phyloP scores from a whole-genome alignment of 1,284 basidiomycete genomes.

The Marasmius tenuissimus region DNA sequence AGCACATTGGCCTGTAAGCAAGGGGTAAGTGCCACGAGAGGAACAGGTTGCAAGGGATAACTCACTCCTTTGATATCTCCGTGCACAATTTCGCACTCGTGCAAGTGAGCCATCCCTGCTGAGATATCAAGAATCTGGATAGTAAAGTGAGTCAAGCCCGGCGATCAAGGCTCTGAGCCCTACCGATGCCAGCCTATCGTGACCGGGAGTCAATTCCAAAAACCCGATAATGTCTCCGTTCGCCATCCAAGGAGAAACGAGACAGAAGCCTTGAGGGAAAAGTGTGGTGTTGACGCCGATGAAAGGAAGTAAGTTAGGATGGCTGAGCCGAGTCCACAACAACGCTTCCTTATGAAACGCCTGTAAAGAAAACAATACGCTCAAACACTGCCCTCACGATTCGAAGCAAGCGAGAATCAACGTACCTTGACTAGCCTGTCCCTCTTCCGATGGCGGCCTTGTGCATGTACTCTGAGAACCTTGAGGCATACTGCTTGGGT shows the following conservation, averaged over 20 bases:
- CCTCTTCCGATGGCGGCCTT: neutral
- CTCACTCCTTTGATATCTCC: neutral
- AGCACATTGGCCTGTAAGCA: neutral
- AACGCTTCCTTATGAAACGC: constrained; percentile 12
- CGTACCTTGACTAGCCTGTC: constrained; percentile 5
- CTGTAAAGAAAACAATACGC: neutral
- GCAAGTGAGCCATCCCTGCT: neutral
- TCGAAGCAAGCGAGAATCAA: neutral
- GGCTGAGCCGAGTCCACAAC: constrained; percentile 13
- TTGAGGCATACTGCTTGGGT: constrained; percentile 10
- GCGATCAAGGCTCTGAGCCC: neutral
- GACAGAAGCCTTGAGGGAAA: constrained; percentile 9
- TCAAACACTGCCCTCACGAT: no score
- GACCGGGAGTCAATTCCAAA: constrained; percentile 7
- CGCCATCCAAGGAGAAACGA: constrained; percentile 15
- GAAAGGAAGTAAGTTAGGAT: constrained; percentile 14
- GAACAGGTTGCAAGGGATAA: neutral
- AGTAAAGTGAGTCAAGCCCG: neutral
- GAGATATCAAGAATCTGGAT: neutral
- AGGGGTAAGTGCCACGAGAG: neutral
- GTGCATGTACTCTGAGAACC: constrained; percentile 9
- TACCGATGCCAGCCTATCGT: constrained; percentile 5
- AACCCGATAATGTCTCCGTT: constrained; percentile 10
- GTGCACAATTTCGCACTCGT: neutral
- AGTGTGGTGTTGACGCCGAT: constrained; percentile 9